These are phyloP conservation scores for Xylaria sp. DNA, from an alignment of 2,329 filamentous ascomycete genomes.

Conservation along the genomic window DNA sequence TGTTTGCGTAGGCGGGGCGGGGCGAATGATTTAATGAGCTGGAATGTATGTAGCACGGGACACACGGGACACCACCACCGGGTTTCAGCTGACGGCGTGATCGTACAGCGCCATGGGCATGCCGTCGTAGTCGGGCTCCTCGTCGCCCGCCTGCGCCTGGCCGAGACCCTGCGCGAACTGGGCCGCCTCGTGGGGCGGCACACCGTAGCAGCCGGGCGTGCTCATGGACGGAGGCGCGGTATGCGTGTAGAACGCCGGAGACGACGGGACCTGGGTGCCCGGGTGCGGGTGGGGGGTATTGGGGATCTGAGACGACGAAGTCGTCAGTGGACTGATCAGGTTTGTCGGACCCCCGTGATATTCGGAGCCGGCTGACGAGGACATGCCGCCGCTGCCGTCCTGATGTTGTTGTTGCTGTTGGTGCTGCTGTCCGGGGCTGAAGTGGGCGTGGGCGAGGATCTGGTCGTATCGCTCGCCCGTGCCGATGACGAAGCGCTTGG, in stretches of 20 bases:
- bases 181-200: conserved; percentile 24
- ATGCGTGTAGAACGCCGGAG: conserved; percentile 30
- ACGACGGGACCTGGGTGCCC: conserved; percentile 10
- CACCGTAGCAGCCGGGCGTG: conserved; percentile 28
- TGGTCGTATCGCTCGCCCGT: conserved; percentile 48
- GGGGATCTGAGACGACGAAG: conserved; percentile 23
- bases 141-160: conserved; percentile 14
- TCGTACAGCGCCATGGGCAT: conserved; percentile 39
- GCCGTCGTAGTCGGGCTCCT: conserved; percentile 40
- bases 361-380: conserved; percentile 28
- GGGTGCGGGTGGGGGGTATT: conserved; percentile 23
- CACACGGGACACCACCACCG: neutral
- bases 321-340: conserved; percentile 32
- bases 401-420: neutral
- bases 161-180: conserved; percentile 22
- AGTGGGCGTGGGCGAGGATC: conserved; percentile 42
- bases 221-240: conserved; percentile 9
- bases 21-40: neutral
- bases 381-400: too few relatives aligned
- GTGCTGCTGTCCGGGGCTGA: conserved; percentile 25
- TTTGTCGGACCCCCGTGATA: conserved; percentile 20
- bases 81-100: conserved; percentile 22
- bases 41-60: neutral
- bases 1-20: neutral
- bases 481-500: conserved; percentile 58